Percentiles rank a stretch among this genome's conserved stretches.
phyloP scores from a whole-genome alignment of 148 eudicot genomes.

The Linanthus parryae region DNA sequence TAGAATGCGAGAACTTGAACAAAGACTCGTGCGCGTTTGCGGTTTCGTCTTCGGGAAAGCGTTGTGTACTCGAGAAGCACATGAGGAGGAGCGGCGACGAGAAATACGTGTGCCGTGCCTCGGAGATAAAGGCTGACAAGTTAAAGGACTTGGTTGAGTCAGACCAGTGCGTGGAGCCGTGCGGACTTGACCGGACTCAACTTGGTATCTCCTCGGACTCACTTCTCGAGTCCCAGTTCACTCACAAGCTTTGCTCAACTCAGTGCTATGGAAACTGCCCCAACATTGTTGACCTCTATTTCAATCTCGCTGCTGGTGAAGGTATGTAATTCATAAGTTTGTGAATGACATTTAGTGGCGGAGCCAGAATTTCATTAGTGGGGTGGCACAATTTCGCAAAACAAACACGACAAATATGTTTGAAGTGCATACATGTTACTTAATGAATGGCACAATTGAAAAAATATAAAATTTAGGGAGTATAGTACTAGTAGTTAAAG shows the following conservation, averaged over 20 bases:
- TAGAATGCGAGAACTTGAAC: conserved; percentile 51
- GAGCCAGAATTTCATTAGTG: too few species aligned
- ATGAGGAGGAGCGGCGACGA: conserved; percentile 41
- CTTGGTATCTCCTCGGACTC: conserved; percentile 74
- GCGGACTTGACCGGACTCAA: conserved; percentile 48
- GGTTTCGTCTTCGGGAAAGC: conserved; percentile 48
- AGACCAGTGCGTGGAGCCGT: conserved; percentile 42
- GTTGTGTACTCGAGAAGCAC: conserved; percentile 62
- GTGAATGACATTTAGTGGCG: too few species aligned
- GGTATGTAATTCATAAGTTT: conserved; percentile 31
- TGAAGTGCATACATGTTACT: too few species aligned
- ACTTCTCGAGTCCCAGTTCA: conserved; percentile 49
- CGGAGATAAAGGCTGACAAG: conserved; percentile 45
- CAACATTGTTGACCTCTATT: conserved; percentile 67
- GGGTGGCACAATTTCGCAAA: too few species aligned
- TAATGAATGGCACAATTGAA: too few species aligned
- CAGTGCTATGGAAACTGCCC: conserved; percentile 54
- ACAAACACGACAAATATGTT: too few species aligned
- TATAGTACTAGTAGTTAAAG: too few species aligned
- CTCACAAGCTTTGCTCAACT: conserved; percentile 56
- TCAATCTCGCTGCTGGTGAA: conserved; percentile 76
- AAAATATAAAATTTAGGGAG: too few species aligned
- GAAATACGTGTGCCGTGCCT: conserved; percentile 39
- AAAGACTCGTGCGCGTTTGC: conserved; percentile 60
- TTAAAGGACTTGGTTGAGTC: conserved; percentile 45